phyloP scores from a whole-genome alignment of 129 eudicot species.

The Artemisia tridentata region DNA sequence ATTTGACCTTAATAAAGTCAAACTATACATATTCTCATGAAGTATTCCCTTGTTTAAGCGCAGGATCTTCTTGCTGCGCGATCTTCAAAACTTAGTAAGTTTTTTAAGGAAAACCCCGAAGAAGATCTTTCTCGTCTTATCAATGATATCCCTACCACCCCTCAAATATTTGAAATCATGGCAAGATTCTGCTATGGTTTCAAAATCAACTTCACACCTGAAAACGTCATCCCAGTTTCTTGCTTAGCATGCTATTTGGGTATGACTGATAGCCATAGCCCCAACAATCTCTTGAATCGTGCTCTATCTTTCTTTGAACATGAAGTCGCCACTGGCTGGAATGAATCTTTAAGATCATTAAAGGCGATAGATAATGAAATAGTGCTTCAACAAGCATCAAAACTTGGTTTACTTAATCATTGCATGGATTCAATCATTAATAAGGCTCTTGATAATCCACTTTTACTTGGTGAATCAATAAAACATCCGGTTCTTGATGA shows the following conservation, averaged over 20 bases:
- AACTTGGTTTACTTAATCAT: conserved; percentile 32
- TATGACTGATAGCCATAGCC: conserved; percentile 15
- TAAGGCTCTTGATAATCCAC: conserved; percentile 36
- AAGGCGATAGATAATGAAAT: neutral
- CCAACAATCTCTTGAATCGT: conserved; percentile 3
- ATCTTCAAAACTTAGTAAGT: conserved; percentile 13
- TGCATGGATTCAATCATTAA: conserved; percentile 34
- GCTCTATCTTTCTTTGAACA: conserved; percentile 14
- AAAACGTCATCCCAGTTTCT: conserved; percentile 12
- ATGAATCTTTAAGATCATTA: conserved; percentile 15
- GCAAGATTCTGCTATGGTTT: conserved; percentile 17
- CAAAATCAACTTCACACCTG: neutral
- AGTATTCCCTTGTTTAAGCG: neutral
- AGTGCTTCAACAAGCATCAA: conserved; percentile 28
- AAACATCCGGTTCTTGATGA: neutral
- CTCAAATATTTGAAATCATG: neutral
- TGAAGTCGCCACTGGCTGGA: conserved; percentile 3
- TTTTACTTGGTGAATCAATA: conserved; percentile 41
- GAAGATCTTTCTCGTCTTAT: conserved; percentile 18
- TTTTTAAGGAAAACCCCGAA: conserved; percentile 12
- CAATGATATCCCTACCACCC: neutral
- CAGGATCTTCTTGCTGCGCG: conserved; percentile 13
- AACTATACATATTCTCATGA: neutral
- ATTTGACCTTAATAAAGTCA: neutral
- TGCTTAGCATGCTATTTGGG: conserved; percentile 18